Evolutionary conservation across 495 filamentous ascomycete species (phyloP).

Genomic region (Podospora anserina): DNA sequence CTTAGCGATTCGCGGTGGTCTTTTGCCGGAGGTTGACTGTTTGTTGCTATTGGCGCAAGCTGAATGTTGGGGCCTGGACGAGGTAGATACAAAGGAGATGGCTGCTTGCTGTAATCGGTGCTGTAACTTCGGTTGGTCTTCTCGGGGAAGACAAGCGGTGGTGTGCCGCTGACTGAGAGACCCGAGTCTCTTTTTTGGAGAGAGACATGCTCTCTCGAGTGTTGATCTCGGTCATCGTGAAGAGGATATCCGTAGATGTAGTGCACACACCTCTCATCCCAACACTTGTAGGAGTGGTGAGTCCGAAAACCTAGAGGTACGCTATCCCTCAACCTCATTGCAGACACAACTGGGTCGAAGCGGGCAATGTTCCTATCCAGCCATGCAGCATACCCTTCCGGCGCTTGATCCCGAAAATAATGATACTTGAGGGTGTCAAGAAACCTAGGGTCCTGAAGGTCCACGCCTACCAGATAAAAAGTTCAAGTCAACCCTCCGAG

Average conservation of each 20-base stretch:
- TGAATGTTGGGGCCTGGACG: slow-evolving; percentile 38
- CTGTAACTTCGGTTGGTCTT: slow-evolving; percentile 31
- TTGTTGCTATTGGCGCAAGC: slow-evolving; percentile 38
- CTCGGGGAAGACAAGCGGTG: slow-evolving; percentile 39
- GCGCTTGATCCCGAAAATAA: slow-evolving; percentile 38
- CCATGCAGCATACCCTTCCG: slow-evolving; percentile 45
- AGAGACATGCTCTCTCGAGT: slow-evolving; percentile 42
- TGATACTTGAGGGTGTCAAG: slow-evolving; percentile 39
- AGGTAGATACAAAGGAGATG: slow-evolving; percentile 38
- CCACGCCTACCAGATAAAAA: slow-evolving; percentile 36
- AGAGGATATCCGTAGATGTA: slow-evolving; percentile 51
- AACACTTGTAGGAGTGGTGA: slow-evolving; percentile 48
- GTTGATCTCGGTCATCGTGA: slow-evolving; percentile 46
- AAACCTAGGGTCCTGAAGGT: slow-evolving; percentile 44
- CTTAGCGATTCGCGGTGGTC: slow-evolving; percentile 46
- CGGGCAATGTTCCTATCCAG: slow-evolving; percentile 44
- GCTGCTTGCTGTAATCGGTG: slow-evolving; percentile 35
- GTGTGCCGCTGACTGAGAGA: slow-evolving; percentile 40
- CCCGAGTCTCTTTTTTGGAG: slow-evolving; percentile 44
- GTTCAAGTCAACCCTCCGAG: slow-evolving; percentile 4
- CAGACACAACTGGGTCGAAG: slow-evolving; percentile 45
- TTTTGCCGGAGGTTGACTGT: slow-evolving; percentile 29
- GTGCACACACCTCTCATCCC: slow-evolving; percentile 49
- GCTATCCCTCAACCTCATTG: slow-evolving; percentile 41
- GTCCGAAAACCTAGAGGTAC: slow-evolving; percentile 38